Base-by-base conservation (phyloP, 306 rosid genomes). In the Ceratonia siliqua region DNA sequence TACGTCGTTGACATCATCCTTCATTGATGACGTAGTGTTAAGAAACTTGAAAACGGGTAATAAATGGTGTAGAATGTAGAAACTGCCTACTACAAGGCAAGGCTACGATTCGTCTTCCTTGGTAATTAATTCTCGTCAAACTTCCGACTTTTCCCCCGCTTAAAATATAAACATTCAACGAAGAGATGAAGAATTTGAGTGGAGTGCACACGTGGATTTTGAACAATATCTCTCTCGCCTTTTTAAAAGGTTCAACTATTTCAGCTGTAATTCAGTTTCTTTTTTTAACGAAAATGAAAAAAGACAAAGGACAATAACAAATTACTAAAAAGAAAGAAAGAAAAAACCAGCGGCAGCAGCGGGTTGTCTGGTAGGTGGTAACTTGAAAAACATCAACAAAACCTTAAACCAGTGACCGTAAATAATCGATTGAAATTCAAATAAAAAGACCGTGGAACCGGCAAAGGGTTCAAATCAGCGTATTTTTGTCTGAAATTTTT, bases 201-300 rank as follows among this genome's bases (percentile, higher is more conserved):
- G 46, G 53, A 54, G 2, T 22, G 69, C 75, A 58, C 75, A 58
- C 35, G 81, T 69, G 17, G 42, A 1, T 55, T 20, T 27, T 11
- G 53, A 24, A 57, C 4, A 8, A 2, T 17, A 49, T 49, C 8
- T 5, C 25, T 49, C 25, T 49, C 2, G 55, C 55, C 55, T 49
- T 17, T 49, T 49, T 11, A 49, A 49, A 49, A 17, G 13, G 10
- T 39, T 39, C 45, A 39, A 36, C 6, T 7, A 36, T 5, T 7
- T 13, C 6, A 45, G 18, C 12, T 45, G n/a, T n/a, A n/a, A n/a
- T n/a, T n/a, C n/a, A n/a, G n/a, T n/a, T n/a, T n/a, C n/a, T n/a
- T n/a, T n/a, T n/a, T n/a, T n/a, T n/a, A n/a, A n/a, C n/a, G n/a
- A n/a, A n/a, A n/a, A n/a, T n/a, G n/a, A n/a, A n/a, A n/a, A n/a